A percentile compares a stretch with the other conserved stretches of the same genome.
Conservation (phyloP, 169 alveolate genomes). For the Sarcocystis neurona region DNA sequence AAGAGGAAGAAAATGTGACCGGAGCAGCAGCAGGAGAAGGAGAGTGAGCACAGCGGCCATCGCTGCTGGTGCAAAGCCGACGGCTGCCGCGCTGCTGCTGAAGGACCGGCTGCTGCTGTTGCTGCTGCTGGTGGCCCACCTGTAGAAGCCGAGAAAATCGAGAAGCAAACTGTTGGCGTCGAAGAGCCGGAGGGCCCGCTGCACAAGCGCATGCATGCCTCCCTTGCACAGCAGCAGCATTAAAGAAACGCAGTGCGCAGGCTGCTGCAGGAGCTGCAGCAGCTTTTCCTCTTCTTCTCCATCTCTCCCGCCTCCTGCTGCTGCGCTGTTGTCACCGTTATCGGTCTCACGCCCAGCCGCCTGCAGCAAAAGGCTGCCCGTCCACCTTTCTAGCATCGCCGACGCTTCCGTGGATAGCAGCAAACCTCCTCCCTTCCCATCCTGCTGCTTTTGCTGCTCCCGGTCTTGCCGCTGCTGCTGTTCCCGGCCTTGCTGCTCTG, state of each 20-base stretch:
- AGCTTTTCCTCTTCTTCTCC: slow-evolving; percentile 42
- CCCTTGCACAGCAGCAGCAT: slow-evolving; percentile 34
- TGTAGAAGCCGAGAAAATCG: slow-evolving; percentile 46
- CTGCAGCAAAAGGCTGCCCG: background rate
- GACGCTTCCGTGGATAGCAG: background rate
- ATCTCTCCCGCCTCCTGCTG: background rate
- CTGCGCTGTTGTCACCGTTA: background rate
- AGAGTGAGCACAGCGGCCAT: too few relatives aligned
- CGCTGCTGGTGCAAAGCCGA: too few relatives aligned
- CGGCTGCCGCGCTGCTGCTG: too few relatives aligned
- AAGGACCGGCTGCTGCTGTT: too few relatives aligned
- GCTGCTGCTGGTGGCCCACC: too few relatives aligned
- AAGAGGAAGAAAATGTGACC: too few relatives aligned
- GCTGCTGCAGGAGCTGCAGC: slow-evolving; percentile 27
- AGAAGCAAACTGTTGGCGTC: slow-evolving; percentile 38
- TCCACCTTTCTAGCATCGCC: background rate
- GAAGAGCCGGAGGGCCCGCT: slow-evolving; percentile 53
- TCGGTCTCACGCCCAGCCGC: background rate
- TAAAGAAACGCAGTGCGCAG: slow-evolving; percentile 20
- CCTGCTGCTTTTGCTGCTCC: background rate
- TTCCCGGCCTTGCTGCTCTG: background rate
- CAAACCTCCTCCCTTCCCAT: background rate
- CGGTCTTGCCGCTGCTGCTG: background rate
- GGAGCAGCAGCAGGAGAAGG: too few relatives aligned
- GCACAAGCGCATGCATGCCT: slow-evolving; percentile 40